A percentile compares a stretch with the other conserved stretches of the same genome.
These are phyloP conservation scores for Nidularia sp. DNA, from an alignment of 768 basidiomycete genomes.

Conservation along the genomic window DNA sequence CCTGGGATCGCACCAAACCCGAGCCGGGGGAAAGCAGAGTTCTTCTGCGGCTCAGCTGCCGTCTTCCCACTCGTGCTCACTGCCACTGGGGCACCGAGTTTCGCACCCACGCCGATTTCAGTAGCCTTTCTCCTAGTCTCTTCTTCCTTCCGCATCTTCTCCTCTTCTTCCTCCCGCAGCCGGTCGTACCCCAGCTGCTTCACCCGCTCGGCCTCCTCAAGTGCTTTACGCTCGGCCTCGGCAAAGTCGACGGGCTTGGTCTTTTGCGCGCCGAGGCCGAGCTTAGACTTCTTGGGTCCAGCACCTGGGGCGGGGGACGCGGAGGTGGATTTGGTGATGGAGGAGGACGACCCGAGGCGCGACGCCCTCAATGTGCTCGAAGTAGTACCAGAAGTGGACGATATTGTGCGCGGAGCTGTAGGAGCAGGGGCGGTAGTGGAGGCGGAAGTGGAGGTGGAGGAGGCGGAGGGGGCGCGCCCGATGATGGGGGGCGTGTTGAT, in stretches of 20 bases:
- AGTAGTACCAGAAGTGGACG: conserved; percentile 59
- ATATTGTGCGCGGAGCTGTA: conserved; percentile 54
- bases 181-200: conserved; percentile 91
- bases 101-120: conserved; percentile 31
- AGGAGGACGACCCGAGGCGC: conserved; percentile 31
- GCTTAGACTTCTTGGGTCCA: conserved; percentile 57
- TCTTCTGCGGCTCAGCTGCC: conserved; percentile 19
- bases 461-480: conserved; percentile 44
- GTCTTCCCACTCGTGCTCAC: conserved; percentile 8
- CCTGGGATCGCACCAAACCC: conserved; percentile 84
- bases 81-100: conserved; percentile 8
- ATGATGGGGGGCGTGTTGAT: conserved; percentile 53
- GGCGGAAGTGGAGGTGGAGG: conserved; percentile 24
- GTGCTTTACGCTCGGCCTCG: conserved; percentile 85
- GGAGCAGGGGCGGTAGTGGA: conserved; percentile 37
- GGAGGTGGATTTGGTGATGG: conserved; percentile 19
- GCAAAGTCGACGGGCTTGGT: conserved; percentile 88
- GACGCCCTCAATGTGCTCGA: conserved; percentile 35
- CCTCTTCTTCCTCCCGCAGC: conserved; percentile 79
- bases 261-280: conserved; percentile 88
- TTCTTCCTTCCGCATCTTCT: conserved; percentile 61
- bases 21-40: conserved; percentile 59
- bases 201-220: conserved; percentile 89
- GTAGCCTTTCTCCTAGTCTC: conserved; percentile 38
- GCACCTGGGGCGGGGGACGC: conserved; percentile 2